Evolutionary conservation across 2,329 filamentous ascomycete species (phyloP).

Genomic region (Aspergillus hortae): DNA sequence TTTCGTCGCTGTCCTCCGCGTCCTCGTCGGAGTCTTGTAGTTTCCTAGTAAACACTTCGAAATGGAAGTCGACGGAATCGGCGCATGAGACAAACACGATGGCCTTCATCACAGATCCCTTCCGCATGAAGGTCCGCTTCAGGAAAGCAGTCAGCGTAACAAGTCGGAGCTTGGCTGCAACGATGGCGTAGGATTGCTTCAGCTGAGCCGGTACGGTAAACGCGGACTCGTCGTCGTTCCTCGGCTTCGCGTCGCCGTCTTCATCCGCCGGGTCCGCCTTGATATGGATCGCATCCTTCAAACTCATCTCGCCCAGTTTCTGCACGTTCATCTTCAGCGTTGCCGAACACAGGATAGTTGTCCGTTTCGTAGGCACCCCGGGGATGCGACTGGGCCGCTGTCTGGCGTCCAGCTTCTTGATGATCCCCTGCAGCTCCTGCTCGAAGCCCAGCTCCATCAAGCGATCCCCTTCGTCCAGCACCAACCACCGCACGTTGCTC

Average conservation of each 20-base stretch:
- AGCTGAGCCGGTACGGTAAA: slow-evolving; percentile 88
- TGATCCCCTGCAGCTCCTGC: slow-evolving; percentile 84
- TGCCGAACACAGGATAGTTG: slow-evolving; percentile 90
- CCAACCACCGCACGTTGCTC: slow-evolving; percentile 85
- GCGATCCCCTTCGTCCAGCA: slow-evolving; percentile 95
- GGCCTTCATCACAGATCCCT: slow-evolving; percentile 90
- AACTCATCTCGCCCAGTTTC: slow-evolving; percentile 85
- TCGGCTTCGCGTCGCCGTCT: slow-evolving; percentile 48
- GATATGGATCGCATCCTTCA: slow-evolving; percentile 88
- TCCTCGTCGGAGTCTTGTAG: slow-evolving; percentile 22
- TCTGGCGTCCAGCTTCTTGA: slow-evolving; percentile 70
- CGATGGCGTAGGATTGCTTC: slow-evolving; percentile 85
- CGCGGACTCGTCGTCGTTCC: slow-evolving; percentile 50
- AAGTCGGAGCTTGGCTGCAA: slow-evolving; percentile 83
- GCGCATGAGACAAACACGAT: slow-evolving; percentile 97
- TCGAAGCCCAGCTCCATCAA: slow-evolving; percentile 98
- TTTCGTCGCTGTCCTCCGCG: slow-evolving; percentile 18
- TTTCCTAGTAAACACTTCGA: slow-evolving; percentile 67
- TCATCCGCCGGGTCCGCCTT: slow-evolving; percentile 61
- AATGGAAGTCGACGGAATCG: slow-evolving; percentile 96
- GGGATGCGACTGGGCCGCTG: slow-evolving; percentile 61
- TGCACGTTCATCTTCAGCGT: slow-evolving; percentile 99
- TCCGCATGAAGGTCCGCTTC: slow-evolving; percentile 81
- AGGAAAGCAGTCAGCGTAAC: slow-evolving; percentile 82
- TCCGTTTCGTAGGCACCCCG: slow-evolving; percentile 66